Evolutionary conservation across 371 early-diverging fungal species (phyloP).

Genomic region (Lichtheimia ramosa): DNA sequence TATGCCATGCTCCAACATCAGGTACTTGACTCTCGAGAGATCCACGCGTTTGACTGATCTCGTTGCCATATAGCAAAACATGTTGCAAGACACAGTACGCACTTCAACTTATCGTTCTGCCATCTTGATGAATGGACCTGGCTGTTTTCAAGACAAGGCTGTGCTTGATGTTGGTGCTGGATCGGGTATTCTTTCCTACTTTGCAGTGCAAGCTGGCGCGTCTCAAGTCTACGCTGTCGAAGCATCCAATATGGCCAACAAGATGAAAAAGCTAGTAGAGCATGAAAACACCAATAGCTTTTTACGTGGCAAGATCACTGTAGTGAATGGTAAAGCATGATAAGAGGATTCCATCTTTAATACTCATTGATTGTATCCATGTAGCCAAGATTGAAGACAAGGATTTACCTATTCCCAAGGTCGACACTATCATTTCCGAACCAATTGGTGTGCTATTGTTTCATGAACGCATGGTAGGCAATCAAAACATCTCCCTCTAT

Average conservation of each 20-base stretch:
- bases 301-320: conserved; percentile 77
- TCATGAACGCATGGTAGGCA: conserved; percentile 86
- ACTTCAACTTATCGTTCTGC: conserved; percentile 95
- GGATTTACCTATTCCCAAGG: conserved; percentile 67
- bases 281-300: conserved; percentile 75
- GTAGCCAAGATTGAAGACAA: conserved; percentile 87
- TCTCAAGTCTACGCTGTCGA: conserved; percentile 92
- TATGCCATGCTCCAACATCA: conserved; percentile 96
- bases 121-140: conserved; percentile 75
- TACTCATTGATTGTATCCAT: neutral
- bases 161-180: conserved; percentile 98
- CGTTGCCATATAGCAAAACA: conserved; percentile 82
- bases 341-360: neutral
- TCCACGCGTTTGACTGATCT: neutral
- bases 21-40: conserved; percentile 43
- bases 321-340: conserved; percentile 67
- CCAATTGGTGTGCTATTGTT: conserved; percentile 96
- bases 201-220: conserved; percentile 93
- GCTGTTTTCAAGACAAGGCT: conserved; percentile 73
- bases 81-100: conserved; percentile 93
- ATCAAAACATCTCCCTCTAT: too few relatives aligned
- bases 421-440: conserved; percentile 95
- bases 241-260: conserved; percentile 93
- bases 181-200: conserved; percentile 92
- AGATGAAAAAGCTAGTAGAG: conserved; percentile 80